Conservation (phyloP, 108 stramenopile species). For the Fragilariopsis cylindrus region DNA sequence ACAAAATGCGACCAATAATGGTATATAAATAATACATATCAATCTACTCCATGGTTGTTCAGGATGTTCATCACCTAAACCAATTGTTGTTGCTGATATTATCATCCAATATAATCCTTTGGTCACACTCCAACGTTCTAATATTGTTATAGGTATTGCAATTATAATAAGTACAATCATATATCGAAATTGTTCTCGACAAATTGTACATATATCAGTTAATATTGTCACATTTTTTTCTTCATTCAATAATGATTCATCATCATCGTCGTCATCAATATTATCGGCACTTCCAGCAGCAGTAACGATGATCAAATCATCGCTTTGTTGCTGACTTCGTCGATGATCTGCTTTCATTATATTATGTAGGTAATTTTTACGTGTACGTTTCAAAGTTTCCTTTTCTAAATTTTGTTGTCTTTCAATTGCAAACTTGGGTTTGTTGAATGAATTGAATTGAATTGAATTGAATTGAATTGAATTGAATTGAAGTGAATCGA, state of each 20-base stretch:
- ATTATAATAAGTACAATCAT: background rate
- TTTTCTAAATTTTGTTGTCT: background rate
- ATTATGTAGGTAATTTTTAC: background rate
- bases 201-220: background rate
- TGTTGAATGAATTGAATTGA: background rate
- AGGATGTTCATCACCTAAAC: constrained; percentile 53
- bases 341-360: background rate
- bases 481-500: too few species aligned
- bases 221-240: background rate
- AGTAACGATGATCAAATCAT: background rate
- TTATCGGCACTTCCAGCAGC: too few species aligned
- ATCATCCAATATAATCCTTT: constrained; percentile 39
- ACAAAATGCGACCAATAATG: constrained; percentile 59
- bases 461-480: background rate
- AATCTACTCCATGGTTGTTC: constrained; percentile 7
- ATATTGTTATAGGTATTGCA: background rate
- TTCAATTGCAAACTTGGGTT: background rate
- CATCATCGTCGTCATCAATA: background rate
- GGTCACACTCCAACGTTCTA: background rate
- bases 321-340: background rate
- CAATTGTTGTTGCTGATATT: constrained; percentile 44
- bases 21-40: constrained; percentile 57
- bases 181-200: background rate
- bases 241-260: background rate
- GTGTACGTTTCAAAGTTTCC: background rate